Evolutionary conservation across 257 asterid genomes (phyloP).

Genomic region (Voacanga thouarsii): DNA sequence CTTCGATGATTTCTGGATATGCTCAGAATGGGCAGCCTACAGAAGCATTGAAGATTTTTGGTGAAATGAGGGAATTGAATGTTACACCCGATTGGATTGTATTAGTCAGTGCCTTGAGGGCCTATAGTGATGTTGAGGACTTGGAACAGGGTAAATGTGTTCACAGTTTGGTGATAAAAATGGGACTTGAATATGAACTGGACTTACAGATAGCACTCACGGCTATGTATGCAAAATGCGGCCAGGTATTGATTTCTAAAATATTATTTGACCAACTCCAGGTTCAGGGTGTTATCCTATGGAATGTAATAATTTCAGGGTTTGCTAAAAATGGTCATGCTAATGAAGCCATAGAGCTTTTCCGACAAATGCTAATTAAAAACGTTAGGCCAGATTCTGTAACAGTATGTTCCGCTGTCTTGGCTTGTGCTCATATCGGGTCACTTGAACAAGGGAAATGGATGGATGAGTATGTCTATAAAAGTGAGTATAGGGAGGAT

Average conservation of each 20-base stretch:
- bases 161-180: constrained; percentile 46
- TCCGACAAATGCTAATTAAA: constrained; percentile 38
- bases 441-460: constrained; percentile 57
- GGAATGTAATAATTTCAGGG: constrained; percentile 71
- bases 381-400: constrained; percentile 42
- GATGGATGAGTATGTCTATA: constrained; percentile 39
- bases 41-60: constrained; percentile 50
- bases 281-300: constrained; percentile 36
- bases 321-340: constrained; percentile 57
- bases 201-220: constrained; percentile 53
- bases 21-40: constrained; percentile 43
- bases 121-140: constrained; percentile 54
- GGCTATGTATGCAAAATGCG: constrained; percentile 56
- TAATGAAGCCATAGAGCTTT: constrained; percentile 52
- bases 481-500: constrained; percentile 30
- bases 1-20: constrained; percentile 54
- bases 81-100: constrained; percentile 54
- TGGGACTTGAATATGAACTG: constrained; percentile 47
- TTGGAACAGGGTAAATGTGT: constrained; percentile 50
- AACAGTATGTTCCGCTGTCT: constrained; percentile 46
- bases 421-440: constrained; percentile 57
- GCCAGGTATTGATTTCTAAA: constrained; percentile 44
- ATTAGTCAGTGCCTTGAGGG: constrained; percentile 51
- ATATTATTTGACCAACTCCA: constrained; percentile 38
- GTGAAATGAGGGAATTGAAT: constrained; percentile 43